These are phyloP conservation scores for Penicillium nordicum DNA, from an alignment of 2,329 filamentous ascomycete species.

Conservation along the genomic window DNA sequence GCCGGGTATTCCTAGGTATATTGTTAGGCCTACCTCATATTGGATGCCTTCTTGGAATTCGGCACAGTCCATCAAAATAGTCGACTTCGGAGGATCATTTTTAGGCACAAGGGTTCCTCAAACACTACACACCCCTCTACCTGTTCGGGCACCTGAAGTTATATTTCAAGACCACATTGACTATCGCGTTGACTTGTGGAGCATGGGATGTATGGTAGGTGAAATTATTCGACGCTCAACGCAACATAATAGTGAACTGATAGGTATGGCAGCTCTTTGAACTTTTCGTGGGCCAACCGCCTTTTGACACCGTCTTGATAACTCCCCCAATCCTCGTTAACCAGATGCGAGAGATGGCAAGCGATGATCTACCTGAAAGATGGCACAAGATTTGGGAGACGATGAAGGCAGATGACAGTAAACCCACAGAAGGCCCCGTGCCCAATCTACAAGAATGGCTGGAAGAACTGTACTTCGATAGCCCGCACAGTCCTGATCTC, in stretches of 20 bases:
- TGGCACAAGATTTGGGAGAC: constrained; percentile 31
- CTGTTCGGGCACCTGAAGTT: constrained; percentile 38
- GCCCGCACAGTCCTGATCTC: constrained; percentile 22
- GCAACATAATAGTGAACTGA: rapidly evolving
- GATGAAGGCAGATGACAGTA: constrained; percentile 22
- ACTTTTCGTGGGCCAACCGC: constrained; percentile 38
- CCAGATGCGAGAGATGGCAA: constrained; percentile 38
- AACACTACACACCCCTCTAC: constrained; percentile 35
- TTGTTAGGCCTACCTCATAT: constrained; percentile 21
- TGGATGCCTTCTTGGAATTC: constrained; percentile 11
- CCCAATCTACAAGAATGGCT: constrained; percentile 37
- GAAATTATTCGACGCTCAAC: neutral
- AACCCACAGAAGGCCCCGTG: constrained; percentile 12
- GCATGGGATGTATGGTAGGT: constrained; percentile 30
- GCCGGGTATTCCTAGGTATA: constrained; percentile 23
- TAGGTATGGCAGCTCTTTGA: constrained; percentile 34
- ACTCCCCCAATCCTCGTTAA: constrained; percentile 32
- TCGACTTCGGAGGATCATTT: constrained; percentile 43
- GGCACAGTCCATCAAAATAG: constrained; percentile 27
- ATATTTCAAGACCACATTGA: constrained; percentile 38
- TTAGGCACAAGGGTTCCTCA: constrained; percentile 17
- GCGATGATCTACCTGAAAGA: constrained; percentile 34
- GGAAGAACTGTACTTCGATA: constrained; percentile 39
- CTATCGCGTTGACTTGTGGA: constrained; percentile 40
- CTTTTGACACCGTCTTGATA: constrained; percentile 38